Percentiles rank a stretch among this genome's conserved stretches.
Evolutionary conservation across 805 yeast genomes (phyloP).

Genomic region (Pichia kluyveri): DNA sequence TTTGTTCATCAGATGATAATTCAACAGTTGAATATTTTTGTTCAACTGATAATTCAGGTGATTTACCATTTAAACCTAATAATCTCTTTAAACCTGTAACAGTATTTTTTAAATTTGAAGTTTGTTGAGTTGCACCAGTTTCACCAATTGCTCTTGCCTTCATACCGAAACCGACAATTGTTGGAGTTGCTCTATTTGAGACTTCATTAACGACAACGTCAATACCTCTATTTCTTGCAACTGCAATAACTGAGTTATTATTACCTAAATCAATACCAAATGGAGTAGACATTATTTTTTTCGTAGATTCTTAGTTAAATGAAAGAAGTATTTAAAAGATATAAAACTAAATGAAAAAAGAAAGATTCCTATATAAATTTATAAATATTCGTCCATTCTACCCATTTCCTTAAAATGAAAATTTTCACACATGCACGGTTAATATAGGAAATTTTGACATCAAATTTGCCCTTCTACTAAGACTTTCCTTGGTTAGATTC

Average conservation of each 20-base stretch:
- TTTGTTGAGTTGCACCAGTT: slow-evolving; percentile 91
- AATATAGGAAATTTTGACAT: too few relatives aligned
- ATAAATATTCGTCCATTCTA: not conserved
- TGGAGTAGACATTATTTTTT: slow-evolving; percentile 68
- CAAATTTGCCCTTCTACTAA: too few relatives aligned
- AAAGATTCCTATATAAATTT: not conserved
- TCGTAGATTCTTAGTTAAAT: too few relatives aligned
- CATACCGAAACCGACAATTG: slow-evolving; percentile 77
- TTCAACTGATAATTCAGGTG: slow-evolving; percentile 74
- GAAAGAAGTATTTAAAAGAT: not conserved
- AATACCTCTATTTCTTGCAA: slow-evolving; percentile 97
- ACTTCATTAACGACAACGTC: slow-evolving; percentile 98
- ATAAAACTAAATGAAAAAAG: too few relatives aligned
- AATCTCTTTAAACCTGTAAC: slow-evolving; percentile 92
- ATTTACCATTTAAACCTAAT: slow-evolving; percentile 64
- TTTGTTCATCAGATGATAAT: slow-evolving; percentile 60
- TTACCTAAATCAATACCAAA: slow-evolving; percentile 98
- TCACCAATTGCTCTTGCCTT: slow-evolving; percentile 93
- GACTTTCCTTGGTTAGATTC: too few relatives aligned
- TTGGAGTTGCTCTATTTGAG: slow-evolving; percentile 93
- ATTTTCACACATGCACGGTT: not conserved
- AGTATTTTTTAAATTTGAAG: slow-evolving; percentile 92
- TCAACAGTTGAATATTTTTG: slow-evolving; percentile 64
- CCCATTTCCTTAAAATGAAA: not conserved
- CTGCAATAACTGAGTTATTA: slow-evolving; percentile 85